These are phyloP conservation scores for Dactylonectria estremocensis DNA, from an alignment of 2,329 filamentous ascomycete genomes.

Conservation along the genomic window DNA sequence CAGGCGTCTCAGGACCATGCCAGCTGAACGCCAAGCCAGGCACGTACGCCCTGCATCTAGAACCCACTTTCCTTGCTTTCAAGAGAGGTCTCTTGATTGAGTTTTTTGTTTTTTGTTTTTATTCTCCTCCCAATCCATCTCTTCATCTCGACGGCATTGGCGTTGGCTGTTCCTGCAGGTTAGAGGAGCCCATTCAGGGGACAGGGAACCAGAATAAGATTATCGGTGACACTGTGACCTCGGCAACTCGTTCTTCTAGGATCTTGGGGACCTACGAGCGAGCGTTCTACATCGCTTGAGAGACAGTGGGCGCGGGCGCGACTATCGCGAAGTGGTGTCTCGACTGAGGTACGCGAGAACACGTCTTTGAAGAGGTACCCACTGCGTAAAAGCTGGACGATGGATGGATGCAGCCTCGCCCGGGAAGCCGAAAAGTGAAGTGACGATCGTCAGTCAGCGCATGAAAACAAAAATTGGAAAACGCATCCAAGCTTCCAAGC, in stretches of 20 bases:
- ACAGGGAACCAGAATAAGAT: not conserved
- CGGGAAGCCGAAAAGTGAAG: not conserved
- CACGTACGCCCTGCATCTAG: slow-evolving; percentile 1
- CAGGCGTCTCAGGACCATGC: slow-evolving; percentile 27
- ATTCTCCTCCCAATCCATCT: slow-evolving; percentile 12
- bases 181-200: not conserved
- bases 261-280: not conserved
- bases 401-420: not conserved
- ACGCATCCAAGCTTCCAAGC: not conserved
- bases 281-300: not conserved
- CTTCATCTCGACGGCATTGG: slow-evolving; percentile 11
- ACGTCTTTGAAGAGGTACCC: not conserved
- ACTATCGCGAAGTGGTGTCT: not conserved
- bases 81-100: not conserved
- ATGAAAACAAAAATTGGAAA: not conserved
- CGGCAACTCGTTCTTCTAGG: not conserved
- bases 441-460: not conserved
- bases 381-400: not conserved
- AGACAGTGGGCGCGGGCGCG: not conserved
- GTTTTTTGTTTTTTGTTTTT: not conserved
- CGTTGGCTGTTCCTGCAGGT: slow-evolving; percentile 10
- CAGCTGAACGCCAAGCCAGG: slow-evolving; percentile 44
- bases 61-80: slow-evolving; percentile 4
- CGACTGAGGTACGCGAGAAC: not conserved
- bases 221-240: not conserved